Conservation (phyloP, 176 grass and related monocot species). For the Triticum monococcum region DNA sequence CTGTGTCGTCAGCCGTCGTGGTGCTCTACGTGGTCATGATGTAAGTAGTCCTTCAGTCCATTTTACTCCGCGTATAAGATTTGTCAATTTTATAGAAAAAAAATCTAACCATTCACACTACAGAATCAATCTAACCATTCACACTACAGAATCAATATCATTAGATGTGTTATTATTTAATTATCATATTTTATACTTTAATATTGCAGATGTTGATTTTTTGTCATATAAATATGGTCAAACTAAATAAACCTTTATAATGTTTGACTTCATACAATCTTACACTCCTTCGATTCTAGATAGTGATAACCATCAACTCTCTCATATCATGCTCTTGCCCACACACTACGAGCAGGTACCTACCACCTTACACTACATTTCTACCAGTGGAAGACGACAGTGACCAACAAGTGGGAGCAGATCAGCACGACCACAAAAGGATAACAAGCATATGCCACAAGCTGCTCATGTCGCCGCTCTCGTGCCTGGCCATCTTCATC, state of each 20-base stretch:
- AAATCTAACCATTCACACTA: too few relatives aligned
- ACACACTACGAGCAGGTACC: conserved; percentile 37
- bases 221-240: too few relatives aligned
- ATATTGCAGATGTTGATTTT: too few relatives aligned
- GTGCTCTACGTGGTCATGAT: conserved; percentile 80
- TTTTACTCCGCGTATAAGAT: too few relatives aligned
- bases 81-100: too few relatives aligned
- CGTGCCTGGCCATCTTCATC: conserved; percentile 52
- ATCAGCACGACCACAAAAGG: not conserved
- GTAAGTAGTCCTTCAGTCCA: not conserved
- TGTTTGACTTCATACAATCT: too few relatives aligned
- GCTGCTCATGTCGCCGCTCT: conserved; percentile 55
- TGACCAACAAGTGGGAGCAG: not conserved
- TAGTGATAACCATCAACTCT: too few relatives aligned
- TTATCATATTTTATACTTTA: too few relatives aligned
- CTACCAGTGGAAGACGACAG: conserved; percentile 6
- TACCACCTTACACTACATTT: conserved; percentile 68
- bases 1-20: conserved; percentile 50
- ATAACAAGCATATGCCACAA: conserved; percentile 26
- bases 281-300: not conserved
- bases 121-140: too few relatives aligned
- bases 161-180: too few relatives aligned
- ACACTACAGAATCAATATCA: too few relatives aligned
- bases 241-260: too few relatives aligned
- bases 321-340: not conserved